Evolutionary conservation across 139 green algal genomes (phyloP).

Genomic region (Cymbomonas tetramitiformis): DNA sequence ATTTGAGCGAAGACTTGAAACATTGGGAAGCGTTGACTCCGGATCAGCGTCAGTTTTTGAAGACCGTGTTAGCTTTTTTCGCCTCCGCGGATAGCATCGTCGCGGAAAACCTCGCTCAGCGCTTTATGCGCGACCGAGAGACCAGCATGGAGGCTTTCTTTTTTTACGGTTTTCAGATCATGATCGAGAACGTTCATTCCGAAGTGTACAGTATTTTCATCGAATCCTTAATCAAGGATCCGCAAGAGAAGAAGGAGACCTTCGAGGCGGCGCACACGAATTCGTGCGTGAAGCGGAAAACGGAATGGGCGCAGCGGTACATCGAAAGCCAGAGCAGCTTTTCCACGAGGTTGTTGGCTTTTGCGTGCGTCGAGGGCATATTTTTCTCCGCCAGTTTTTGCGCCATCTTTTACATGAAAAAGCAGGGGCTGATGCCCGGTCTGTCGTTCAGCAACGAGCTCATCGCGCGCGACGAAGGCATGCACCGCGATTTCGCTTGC

Average conservation of each 20-base stretch:
- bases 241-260: slow-evolving; percentile 41
- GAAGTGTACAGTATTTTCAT: slow-evolving; percentile 98
- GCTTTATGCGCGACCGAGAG: slow-evolving; percentile 91
- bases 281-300: slow-evolving; percentile 77
- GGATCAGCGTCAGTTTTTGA: slow-evolving; percentile 89
- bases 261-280: slow-evolving; percentile 90
- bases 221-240: slow-evolving; percentile 93
- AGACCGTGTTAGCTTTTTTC: slow-evolving; percentile 92
- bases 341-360: slow-evolving; percentile 83
- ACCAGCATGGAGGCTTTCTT: slow-evolving; percentile 85
- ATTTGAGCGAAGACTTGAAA: slow-evolving; percentile 72
- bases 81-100: slow-evolving; percentile 91
- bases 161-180: slow-evolving; percentile 99
- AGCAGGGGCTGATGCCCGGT: slow-evolving; percentile 88
- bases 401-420: slow-evolving; percentile 98
- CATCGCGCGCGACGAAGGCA: slow-evolving; percentile 89
- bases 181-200: slow-evolving; percentile 99
- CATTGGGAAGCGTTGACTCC: slow-evolving; percentile 80
- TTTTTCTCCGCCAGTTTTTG: slow-evolving; percentile 96
- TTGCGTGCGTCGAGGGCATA: slow-evolving; percentile 92
- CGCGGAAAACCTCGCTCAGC: slow-evolving; percentile 79
- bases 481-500: slow-evolving; percentile 97
- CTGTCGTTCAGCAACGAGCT: slow-evolving; percentile 98
- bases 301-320: slow-evolving; percentile 92
- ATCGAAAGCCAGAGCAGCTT: slow-evolving; percentile 64